Base-by-base conservation (phyloP, 768 basidiomycete genomes). In the Vararia minispora region DNA sequence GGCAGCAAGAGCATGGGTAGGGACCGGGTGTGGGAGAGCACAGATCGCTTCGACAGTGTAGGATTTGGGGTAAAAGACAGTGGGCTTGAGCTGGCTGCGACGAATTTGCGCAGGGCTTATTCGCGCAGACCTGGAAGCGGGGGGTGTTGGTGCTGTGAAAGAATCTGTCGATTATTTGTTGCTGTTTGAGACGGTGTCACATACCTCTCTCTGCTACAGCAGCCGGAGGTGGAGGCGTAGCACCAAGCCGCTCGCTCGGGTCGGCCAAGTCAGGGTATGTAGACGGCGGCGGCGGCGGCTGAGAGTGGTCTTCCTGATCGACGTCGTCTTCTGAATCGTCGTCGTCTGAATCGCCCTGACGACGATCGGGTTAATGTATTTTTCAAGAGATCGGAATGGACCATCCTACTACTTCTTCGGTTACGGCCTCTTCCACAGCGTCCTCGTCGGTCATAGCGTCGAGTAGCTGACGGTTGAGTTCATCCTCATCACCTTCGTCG, bases 31-130 rank as follows among this genome's bases (percentile, higher is more conserved):
- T 1, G 92, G 87, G 40, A 97, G 74, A 14, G 89, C 89, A 45
- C 84, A 88, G 43, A 94, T 76, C 13, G 91, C 90, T 60, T 94
- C 91, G 5, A 95, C 79, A 6, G 81, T 79, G 55, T 79, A 88
- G 0, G 85, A 71, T 22, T 76, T 69, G n/a, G 74, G 75, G 12
- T 53, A 49, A 10, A 27, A 48, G 42, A 51, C 52, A 48, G 30
- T 51, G 42, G 50, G 55, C 41, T 45, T 59, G 50, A 81, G 46
- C 7, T 53, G 53, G 24, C 60, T 63, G 50, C 66, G 74, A 22
- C 79, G 76, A 20, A 66, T 46, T 31, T 64, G 64, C 10, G 76
- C 72, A 6, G 71, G 78, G 23, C 45, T 46, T 8, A 35, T 32
- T 2, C 75, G 81, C 35, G 68, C 64, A 12, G 67, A 73, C 35